Base-by-base conservation (phyloP, 176 grass and related monocot genomes). In the Elaeis guineensis region DNA sequence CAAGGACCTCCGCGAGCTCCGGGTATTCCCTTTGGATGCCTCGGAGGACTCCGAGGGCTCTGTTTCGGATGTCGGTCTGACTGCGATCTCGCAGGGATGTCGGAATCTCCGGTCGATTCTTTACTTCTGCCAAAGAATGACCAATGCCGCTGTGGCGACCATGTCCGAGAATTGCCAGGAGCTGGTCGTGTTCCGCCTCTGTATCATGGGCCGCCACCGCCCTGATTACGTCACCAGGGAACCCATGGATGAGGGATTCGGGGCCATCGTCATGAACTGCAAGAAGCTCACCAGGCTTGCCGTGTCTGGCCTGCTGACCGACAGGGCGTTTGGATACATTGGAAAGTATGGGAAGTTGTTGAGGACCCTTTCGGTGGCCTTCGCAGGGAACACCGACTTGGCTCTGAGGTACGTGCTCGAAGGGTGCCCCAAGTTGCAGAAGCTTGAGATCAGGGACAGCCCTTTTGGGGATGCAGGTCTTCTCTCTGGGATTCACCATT, bases 111-210 rank as follows among this genome's bases (percentile, higher is more conserved):
- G 61, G 0, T 98, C 93, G 0, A 92, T 89, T 5, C 74, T 98
- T 0, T 98, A 89, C 77, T 98, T 98, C 64, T 98, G 93, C 76
- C 93, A 98, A 55, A 75, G 32, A 2, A 98, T 98, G 93, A 98
- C 93, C 50, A 98, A 98, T 57, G 70, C 66, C 3, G 87, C 93
- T 2, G 87, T 98, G 1, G 32, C 85, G 29, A 23, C 76, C 66
- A 89, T 98, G 81, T 92, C 93, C 3, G 32, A 71, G 17, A 92
- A 92, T 66, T 98, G 93, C 81, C 74, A 39, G 0, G 93, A 98
- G 55, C 69, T 98, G 21, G 65, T 75, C 50, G 82, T 98, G 26
- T 98, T 98, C 72, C 84, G 93, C 19, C 52, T 98, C 9, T 98
- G 93, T 29, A 98, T 98, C 68, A 98, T 98, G 93, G 93, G 82